Conservation (phyloP, 148 eudicot genomes). For the Tetragonia tetragonoides region DNA sequence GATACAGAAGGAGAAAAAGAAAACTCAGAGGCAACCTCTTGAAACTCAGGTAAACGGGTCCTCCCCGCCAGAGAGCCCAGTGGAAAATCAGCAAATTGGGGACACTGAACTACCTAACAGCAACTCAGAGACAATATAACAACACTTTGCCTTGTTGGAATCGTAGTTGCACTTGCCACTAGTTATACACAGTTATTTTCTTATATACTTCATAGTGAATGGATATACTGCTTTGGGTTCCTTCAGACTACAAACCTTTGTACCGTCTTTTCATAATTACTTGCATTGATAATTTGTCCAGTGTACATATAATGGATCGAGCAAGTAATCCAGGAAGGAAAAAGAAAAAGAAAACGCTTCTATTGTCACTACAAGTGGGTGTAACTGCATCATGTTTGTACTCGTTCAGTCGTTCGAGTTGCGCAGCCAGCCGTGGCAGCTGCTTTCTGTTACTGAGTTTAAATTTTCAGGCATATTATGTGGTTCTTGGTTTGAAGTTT, state of each 20-base stretch:
- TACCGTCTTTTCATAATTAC: neutral
- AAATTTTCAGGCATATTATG: no score
- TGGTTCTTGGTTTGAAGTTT: no score
- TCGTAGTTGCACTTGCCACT: neutral
- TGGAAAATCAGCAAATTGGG: neutral
- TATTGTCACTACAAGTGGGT: no score
- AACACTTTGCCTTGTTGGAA: neutral
- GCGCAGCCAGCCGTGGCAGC: no score
- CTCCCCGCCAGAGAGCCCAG: conserved; percentile 11
- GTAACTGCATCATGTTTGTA: no score
- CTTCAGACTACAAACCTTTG: neutral
- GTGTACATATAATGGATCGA: neutral
- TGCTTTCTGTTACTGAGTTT: no score
- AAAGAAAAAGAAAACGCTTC: no score
- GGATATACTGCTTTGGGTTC: neutral
- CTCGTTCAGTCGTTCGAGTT: no score
- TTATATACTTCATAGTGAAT: neutral
- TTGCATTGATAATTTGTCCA: neutral
- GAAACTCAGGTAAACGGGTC: conserved; percentile 19
- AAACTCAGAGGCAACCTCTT: conserved; percentile 39
- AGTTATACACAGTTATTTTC: neutral
- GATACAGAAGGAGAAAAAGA: conserved; percentile 77
- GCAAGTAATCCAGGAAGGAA: neutral
- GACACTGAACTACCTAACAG: neutral
- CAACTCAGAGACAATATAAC: neutral